These are phyloP conservation scores for Yamadazyma nakazawae DNA, from an alignment of 805 yeast genomes.

Conservation along the genomic window DNA sequence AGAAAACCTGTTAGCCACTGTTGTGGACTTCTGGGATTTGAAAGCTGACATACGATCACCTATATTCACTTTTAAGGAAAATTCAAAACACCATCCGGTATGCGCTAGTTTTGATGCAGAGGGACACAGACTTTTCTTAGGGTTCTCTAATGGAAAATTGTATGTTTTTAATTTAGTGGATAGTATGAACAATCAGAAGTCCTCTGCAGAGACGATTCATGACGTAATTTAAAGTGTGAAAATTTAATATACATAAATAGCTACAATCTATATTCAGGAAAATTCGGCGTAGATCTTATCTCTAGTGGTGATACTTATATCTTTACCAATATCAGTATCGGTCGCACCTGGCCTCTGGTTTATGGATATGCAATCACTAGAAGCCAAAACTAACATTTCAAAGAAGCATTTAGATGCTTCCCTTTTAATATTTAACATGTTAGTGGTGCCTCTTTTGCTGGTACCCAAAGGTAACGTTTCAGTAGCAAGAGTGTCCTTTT, in stretches of 20 bases:
- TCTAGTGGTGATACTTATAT: slow-evolving; percentile 50
- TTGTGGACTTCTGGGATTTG: slow-evolving; percentile 32
- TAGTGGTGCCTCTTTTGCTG: slow-evolving; percentile 36
- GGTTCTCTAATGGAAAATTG: slow-evolving; percentile 21
- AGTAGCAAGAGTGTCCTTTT: slow-evolving; percentile 9
- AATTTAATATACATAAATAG: slow-evolving; percentile 10
- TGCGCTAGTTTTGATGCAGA: slow-evolving; percentile 14
- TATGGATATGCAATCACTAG: slow-evolving; percentile 64
- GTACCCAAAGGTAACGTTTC: slow-evolving; percentile 51
- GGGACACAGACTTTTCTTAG: slow-evolving; percentile 20
- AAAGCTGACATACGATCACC: slow-evolving; percentile 2
- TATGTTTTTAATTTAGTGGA: slow-evolving; percentile 12
- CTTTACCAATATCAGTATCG: slow-evolving; percentile 48
- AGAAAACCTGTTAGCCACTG: slow-evolving; percentile 6
- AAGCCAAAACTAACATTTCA: slow-evolving; percentile 77
- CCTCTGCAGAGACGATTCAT: slow-evolving; percentile 13
- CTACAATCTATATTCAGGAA: slow-evolving; percentile 1
- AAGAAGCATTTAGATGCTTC: slow-evolving; percentile 76
- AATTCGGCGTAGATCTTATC: slow-evolving; percentile 27
- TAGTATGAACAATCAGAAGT: slow-evolving; percentile 1
- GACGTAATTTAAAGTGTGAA: slow-evolving; percentile 6
- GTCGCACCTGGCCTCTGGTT: slow-evolving; percentile 44
- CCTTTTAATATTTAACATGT: slow-evolving; percentile 35
- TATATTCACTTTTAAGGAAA: not conserved
- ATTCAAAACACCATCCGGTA: slow-evolving; percentile 7